Evolutionary conservation across 169 alveolate species (phyloP).

Genomic region (Plasmodium sp.): DNA sequence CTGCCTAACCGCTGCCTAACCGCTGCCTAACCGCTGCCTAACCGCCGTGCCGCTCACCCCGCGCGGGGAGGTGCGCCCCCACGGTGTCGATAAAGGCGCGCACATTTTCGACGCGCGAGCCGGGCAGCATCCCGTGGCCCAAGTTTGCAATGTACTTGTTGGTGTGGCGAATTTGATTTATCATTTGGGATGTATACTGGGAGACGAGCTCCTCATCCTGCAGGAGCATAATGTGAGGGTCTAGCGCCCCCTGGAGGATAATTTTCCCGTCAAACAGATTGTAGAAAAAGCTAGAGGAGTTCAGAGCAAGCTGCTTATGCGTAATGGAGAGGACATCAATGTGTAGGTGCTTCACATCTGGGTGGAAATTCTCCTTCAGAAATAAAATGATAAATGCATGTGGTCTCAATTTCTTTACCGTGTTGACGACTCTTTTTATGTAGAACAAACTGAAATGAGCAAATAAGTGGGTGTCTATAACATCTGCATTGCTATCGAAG

Average conservation of each 20-base stretch:
- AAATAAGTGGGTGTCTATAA: slow-evolving; percentile 67
- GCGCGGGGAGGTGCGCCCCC: not conserved
- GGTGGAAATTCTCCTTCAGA: slow-evolving; percentile 40
- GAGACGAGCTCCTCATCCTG: not conserved
- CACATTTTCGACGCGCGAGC: slow-evolving; percentile 74
- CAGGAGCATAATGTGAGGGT: slow-evolving; percentile 45
- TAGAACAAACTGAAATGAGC: slow-evolving; percentile 70
- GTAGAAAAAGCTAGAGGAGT: not conserved
- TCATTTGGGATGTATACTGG: slow-evolving; percentile 1
- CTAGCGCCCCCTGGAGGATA: slow-evolving; percentile 64
- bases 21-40: too few species aligned
- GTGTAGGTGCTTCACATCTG: not conserved
- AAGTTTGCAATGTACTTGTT: slow-evolving; percentile 60
- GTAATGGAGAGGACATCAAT: slow-evolving; percentile 50
- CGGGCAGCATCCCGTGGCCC: slow-evolving; percentile 76
- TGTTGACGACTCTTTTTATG: slow-evolving; percentile 28
- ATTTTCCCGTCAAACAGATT: slow-evolving; percentile 29
- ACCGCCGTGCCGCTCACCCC: not conserved
- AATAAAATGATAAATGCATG: slow-evolving; percentile 28
- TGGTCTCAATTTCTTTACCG: slow-evolving; percentile 27
- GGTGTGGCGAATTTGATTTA: not conserved
- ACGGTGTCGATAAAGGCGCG: slow-evolving; percentile 31
- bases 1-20: too few species aligned
- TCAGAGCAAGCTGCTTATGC: slow-evolving; percentile 21
- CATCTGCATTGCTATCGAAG: slow-evolving; percentile 75